Percentiles rank a stretch among this genome's conserved stretches.
Evolutionary conservation across 371 early-diverging fungal species (phyloP).

Genomic region (Mucor circinelloides): DNA sequence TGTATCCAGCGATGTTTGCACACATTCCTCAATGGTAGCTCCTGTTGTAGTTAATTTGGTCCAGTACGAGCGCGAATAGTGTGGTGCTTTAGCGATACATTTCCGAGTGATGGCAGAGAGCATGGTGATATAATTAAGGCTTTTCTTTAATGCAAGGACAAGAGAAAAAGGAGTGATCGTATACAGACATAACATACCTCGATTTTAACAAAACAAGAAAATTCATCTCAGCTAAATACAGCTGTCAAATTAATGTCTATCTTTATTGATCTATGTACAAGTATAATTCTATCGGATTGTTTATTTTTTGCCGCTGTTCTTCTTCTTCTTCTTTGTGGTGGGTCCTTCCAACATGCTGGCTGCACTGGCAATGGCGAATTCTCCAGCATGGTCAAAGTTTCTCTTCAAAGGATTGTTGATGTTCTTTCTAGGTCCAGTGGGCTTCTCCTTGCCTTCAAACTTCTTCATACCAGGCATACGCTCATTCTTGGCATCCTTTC

Average conservation of each 20-base stretch:
- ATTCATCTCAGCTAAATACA: conserved; percentile 1
- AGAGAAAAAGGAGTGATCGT: not conserved
- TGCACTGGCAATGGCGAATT: conserved; percentile 47
- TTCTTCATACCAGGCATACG: conserved; percentile 40
- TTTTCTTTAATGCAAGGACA: not conserved
- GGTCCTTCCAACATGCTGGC: conserved; percentile 30
- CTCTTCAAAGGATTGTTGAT: conserved; percentile 33
- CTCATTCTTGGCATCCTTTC: conserved; percentile 51
- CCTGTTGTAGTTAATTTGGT: conserved; percentile 32
- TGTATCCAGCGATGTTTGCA: conserved; percentile 19
- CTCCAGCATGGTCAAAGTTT: conserved; percentile 45
- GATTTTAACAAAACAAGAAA: not conserved
- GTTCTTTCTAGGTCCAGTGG: conserved; percentile 32
- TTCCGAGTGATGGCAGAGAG: not conserved
- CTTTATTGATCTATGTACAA: not conserved
- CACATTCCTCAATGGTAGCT: conserved; percentile 29
- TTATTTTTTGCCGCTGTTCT: not conserved
- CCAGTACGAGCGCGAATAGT: conserved; percentile 25
- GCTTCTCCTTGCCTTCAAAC: conserved; percentile 30
- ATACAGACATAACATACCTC: not conserved
- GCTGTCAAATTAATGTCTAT: not conserved
- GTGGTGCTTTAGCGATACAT: not conserved
- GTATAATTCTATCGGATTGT: not conserved
- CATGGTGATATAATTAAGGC: not conserved
- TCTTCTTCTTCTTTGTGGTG: conserved; percentile 44